Evolutionary conservation across 1,139 yeast species (phyloP), one percentile per base, ranked within the genome.

Genomic region (Blastobotrys raffinosifermentans): DNA sequence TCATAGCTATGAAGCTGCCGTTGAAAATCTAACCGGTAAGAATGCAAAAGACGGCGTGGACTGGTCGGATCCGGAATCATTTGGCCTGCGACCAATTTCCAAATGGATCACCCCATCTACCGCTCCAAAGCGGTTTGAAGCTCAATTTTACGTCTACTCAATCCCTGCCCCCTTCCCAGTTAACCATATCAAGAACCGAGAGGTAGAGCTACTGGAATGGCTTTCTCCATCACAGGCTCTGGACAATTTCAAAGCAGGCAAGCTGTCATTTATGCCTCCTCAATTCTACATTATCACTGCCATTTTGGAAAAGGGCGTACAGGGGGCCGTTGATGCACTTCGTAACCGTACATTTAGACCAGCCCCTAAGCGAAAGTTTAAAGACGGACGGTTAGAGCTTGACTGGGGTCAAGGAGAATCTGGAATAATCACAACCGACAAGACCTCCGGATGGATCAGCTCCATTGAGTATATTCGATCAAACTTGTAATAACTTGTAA

Each of bases 391-490:
- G n/a, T 37, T 46, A 7, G 26, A 35, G 27, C 31, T 55, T 44
- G 61, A 57, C 35, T 56, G 60, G 61, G 62, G 62, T 1, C 30
- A 44, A 22, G 60, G 60, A 3, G 61, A 57, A 37, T 19, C 41
- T 3, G 58, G 57, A 1, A 31, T 51, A 10, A 18, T 56, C 21
- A 45, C 46, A 2, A 42, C 47, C 34, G 48, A 40, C 14, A 37
- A 36, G 21, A 36, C 40, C 5, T 8, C 14, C 11, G 55, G 55
- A 1, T 30, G 43, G 5, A 46, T 51, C 8, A 41, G 45, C 11
- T 35, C 41, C 23, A 53, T 53, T 20, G 49, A 48, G 29, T 32
- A 30, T 13, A 17, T 26, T 40, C 44, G 27, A 31, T 50, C 17
- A 35, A 42, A 13, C 35, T 33, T 13, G 13, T 32, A 16, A 30